Conservation (phyloP, 2,329 filamentous ascomycete genomes). For the Geosmithia flava region DNA sequence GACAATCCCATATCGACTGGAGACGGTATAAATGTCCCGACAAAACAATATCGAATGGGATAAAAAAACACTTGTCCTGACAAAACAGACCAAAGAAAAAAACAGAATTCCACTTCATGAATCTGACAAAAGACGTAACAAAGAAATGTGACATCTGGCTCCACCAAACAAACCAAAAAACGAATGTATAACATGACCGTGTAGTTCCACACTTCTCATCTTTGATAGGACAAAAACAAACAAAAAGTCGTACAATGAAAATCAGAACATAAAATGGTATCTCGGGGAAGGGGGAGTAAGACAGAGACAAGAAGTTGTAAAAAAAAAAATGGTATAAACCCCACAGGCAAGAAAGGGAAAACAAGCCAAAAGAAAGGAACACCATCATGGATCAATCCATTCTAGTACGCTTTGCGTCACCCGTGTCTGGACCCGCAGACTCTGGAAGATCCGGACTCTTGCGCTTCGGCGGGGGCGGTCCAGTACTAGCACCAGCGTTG, state of each 20-base stretch:
- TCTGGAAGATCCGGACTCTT: constrained; percentile 40
- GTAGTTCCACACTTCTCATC: not conserved
- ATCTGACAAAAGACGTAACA: no score
- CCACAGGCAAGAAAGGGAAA: no score
- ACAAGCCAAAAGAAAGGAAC: no score
- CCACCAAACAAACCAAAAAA: not conserved
- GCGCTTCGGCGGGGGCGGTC: constrained; percentile 26
- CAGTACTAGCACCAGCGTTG: constrained; percentile 1
- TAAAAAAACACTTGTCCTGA: no score
- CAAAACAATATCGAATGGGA: no score
- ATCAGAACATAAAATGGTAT: constrained; percentile 1
- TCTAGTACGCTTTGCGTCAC: constrained; percentile 41
- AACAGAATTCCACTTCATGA: no score
- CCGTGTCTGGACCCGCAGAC: constrained; percentile 26
- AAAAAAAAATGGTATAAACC: constrained; percentile 3
- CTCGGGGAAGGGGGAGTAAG: not conserved
- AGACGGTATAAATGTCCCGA: no score
- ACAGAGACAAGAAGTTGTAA: not conserved
- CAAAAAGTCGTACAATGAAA: not conserved
- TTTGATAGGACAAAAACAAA: not conserved
- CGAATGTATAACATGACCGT: not conserved
- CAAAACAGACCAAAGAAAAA: no score
- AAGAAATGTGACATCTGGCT: not conserved
- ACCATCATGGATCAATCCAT: no score
- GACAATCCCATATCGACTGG: no score